Conservation (phyloP, 192 early-diverging fungal species). For the Chytriomyces confervae region DNA sequence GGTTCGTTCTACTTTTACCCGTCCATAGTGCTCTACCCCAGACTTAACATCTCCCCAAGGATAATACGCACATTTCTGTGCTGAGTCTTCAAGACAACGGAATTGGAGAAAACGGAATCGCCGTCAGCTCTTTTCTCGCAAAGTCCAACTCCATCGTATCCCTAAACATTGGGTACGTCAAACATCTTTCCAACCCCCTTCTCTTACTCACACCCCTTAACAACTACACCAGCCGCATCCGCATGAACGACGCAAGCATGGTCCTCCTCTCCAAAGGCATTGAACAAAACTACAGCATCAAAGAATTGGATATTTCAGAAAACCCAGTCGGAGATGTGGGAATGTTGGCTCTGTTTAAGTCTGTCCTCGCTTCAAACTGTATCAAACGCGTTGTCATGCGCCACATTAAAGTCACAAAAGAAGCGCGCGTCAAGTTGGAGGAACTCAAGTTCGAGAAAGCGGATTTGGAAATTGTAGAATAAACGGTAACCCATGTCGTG, state of each 20-base stretch:
- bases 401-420: constrained; percentile 48
- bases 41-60: constrained; percentile 15
- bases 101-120: constrained; percentile 49
- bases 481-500: background rate
- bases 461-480: constrained; percentile 47
- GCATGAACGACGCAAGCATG: constrained; percentile 46
- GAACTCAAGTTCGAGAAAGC: constrained; percentile 54
- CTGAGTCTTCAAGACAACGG: constrained; percentile 55
- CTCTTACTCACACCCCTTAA: background rate
- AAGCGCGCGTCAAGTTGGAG: constrained; percentile 47
- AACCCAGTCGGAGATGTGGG: constrained; percentile 51
- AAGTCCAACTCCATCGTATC: constrained; percentile 44
- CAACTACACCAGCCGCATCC: constrained; percentile 36
- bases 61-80: constrained; percentile 35
- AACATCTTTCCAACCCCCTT: background rate
- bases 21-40: too few species aligned
- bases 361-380: constrained; percentile 40
- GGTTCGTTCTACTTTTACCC: constrained; percentile 26
- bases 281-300: constrained; percentile 52
- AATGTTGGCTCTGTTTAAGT: constrained; percentile 51
- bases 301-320: constrained; percentile 55
- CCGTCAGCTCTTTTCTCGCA: constrained; percentile 37
- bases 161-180: constrained; percentile 45
- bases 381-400: constrained; percentile 40
- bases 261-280: constrained; percentile 43